phyloP scores from a whole-genome alignment of 108 stramenopile species.

The Epipyxis sp. region DNA sequence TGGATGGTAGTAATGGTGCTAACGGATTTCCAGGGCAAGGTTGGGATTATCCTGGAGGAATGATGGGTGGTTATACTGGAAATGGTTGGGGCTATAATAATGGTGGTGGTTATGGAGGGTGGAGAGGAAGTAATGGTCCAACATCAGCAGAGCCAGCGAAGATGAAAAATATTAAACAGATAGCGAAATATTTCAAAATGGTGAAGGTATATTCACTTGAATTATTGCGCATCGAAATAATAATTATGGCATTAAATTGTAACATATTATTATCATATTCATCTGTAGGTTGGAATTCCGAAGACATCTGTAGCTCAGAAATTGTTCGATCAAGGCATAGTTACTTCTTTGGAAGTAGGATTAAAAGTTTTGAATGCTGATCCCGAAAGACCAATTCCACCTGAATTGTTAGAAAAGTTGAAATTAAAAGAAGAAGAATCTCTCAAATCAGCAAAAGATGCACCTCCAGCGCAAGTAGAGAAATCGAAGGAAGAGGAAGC shows the following conservation, averaged over 20 bases:
- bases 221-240: conserved; percentile 45
- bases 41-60: no score
- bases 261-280: not conserved
- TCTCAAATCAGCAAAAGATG: not conserved
- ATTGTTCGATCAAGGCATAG: not conserved
- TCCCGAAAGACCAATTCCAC: not conserved
- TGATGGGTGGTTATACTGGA: no score
- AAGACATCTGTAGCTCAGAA: conserved; percentile 37
- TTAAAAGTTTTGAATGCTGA: not conserved
- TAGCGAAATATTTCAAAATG: conserved; percentile 26
- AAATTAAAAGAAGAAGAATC: not conserved
- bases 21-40: no score
- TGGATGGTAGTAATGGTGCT: no score
- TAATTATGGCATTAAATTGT: conserved; percentile 43
- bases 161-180: not conserved
- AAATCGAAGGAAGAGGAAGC: not conserved
- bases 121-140: no score
- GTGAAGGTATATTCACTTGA: not conserved
- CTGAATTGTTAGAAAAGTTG: not conserved
- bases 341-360: not conserved
- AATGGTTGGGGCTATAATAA: no score
- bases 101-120: no score
- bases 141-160: no score
- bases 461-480: not conserved
- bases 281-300: conserved; percentile 32